A percentile compares a stretch with the other conserved stretches of the same genome.
Conservation (phyloP, 176 grass and related monocot species). For the Pontederia crassipes region DNA sequence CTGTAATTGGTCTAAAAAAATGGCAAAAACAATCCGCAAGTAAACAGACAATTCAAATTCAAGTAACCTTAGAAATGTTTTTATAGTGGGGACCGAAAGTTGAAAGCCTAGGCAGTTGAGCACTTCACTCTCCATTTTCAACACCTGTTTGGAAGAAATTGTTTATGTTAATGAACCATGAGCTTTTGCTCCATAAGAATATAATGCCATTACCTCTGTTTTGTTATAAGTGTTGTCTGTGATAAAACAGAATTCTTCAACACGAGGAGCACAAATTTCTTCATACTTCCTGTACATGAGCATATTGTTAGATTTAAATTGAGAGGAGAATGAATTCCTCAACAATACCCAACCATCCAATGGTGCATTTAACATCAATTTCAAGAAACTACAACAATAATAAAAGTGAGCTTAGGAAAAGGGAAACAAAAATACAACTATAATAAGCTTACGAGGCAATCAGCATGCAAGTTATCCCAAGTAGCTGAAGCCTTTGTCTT, state of each 20-base stretch:
- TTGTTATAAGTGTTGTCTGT: slow-evolving; percentile 5
- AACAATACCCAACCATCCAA: no score
- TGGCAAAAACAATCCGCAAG: no score
- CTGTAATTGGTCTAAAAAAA: no score
- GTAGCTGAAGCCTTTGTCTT: slow-evolving; percentile 34
- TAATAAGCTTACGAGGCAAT: slow-evolving; percentile 35
- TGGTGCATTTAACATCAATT: no score
- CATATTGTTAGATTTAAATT: no score
- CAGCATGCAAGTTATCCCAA: slow-evolving; percentile 36
- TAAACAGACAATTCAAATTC: no score
- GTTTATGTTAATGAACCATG: no score
- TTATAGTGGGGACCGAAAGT: slow-evolving; percentile 10
- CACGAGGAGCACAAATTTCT: neutral
- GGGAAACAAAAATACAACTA: no score
- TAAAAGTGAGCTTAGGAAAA: no score
- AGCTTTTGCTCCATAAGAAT: no score
- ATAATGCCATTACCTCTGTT: neutral
- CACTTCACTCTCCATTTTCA: slow-evolving; percentile 23
- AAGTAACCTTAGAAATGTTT: slow-evolving; percentile 16
- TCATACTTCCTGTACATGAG: neutral
- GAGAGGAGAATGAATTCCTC: no score
- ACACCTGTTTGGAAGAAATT: slow-evolving; percentile 12
- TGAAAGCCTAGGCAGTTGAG: slow-evolving; percentile 13
- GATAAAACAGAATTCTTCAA: slow-evolving; percentile 9
- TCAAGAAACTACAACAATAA: no score